Conservation (phyloP, 371 early-diverging fungal species). For the Actinomortierella wolfii region DNA sequence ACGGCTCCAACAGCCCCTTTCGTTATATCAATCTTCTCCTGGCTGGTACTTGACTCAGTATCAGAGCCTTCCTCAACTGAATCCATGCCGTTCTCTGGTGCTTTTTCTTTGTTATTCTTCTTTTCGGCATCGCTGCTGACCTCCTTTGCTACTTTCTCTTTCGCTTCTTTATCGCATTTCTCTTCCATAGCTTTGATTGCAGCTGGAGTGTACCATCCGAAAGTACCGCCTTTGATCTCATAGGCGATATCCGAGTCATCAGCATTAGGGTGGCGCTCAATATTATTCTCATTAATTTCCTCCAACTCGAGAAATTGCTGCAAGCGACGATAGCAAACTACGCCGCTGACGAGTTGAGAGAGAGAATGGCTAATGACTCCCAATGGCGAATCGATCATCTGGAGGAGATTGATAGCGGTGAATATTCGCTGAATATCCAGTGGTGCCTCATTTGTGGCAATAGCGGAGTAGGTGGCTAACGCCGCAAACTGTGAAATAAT, state of each 20-base stretch:
- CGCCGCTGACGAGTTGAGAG: constrained; percentile 16
- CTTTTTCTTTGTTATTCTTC: neutral
- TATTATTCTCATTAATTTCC: constrained; percentile 54
- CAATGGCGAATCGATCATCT: constrained; percentile 86
- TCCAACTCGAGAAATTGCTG: constrained; percentile 54
- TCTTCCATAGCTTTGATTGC: constrained; percentile 24
- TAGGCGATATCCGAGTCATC: constrained; percentile 45
- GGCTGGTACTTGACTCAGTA: too few species aligned
- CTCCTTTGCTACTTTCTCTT: constrained; percentile 13
- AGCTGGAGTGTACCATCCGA: constrained; percentile 63
- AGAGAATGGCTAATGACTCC: constrained; percentile 50
- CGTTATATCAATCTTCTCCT: neutral
- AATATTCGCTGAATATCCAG: constrained; percentile 60
- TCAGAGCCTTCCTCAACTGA: neutral
- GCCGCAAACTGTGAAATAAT: constrained; percentile 58
- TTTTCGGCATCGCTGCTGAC: neutral
- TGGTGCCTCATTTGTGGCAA: constrained; percentile 58
- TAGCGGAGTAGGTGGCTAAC: constrained; percentile 50
- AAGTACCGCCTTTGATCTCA: constrained; percentile 51
- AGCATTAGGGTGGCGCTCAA: constrained; percentile 7
- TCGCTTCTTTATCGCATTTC: constrained; percentile 27
- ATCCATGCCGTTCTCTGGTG: neutral
- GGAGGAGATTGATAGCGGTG: constrained; percentile 81
- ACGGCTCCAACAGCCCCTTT: constrained; percentile 1
- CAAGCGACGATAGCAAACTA: constrained; percentile 20